These are phyloP conservation scores for Phytophthora niederhauseri DNA, from an alignment of 352 stramenopile genomes.

Conservation along the genomic window DNA sequence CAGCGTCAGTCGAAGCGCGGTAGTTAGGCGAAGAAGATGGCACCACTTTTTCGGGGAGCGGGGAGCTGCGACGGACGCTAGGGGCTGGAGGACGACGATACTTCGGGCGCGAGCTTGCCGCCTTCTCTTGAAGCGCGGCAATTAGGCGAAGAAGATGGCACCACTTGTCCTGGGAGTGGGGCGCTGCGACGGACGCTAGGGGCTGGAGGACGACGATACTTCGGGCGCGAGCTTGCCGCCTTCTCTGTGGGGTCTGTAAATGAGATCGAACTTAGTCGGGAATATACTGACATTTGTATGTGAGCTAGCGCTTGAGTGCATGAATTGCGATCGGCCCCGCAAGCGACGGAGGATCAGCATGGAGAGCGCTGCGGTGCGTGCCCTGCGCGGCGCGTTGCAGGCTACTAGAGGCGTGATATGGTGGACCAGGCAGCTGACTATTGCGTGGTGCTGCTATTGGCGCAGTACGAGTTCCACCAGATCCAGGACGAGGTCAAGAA, in stretches of 20 bases:
- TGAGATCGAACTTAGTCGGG: constrained; percentile 16
- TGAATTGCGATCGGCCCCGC: constrained; percentile 37
- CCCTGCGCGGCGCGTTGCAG: background rate
- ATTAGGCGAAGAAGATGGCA: background rate
- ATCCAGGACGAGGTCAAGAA: constrained; percentile 91
- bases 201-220: constrained; percentile 13
- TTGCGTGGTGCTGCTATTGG: background rate
- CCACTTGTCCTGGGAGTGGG: background rate
- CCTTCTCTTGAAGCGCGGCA: constrained; percentile 14
- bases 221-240: background rate
- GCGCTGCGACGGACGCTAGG: background rate
- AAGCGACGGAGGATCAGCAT: constrained; percentile 57
- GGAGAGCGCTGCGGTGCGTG: constrained; percentile 57
- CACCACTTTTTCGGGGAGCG: background rate
- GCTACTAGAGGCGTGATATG: background rate
- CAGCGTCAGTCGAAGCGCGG: background rate
- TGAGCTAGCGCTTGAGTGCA: constrained; percentile 7
- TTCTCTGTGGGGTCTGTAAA: constrained; percentile 30
- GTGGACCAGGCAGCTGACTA: background rate
- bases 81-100: constrained; percentile 10
- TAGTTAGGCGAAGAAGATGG: constrained; percentile 1
- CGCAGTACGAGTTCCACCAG: constrained; percentile 81
- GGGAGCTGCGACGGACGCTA: background rate
- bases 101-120: background rate
- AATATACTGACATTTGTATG: constrained; percentile 24